Evolutionary conservation across 768 basidiomycete genomes (phyloP), one percentile per base, ranked within the genome.

Genomic region (Suillus paluster): DNA sequence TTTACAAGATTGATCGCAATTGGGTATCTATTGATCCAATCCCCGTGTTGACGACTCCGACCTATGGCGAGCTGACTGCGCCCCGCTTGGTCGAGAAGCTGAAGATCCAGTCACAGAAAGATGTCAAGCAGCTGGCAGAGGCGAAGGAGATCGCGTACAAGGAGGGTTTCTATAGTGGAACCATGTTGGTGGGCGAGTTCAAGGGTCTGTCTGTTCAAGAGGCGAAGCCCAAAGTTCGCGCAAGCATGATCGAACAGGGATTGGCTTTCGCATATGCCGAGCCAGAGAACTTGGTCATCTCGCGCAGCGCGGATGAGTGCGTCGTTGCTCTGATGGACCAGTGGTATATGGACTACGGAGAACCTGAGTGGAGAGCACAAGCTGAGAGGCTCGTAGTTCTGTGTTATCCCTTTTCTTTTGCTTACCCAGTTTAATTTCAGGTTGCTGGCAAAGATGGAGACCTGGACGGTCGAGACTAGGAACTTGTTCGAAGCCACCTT

Each of bases 261-360:
- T 69, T 92, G 59, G 97, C 93, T 8, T 88, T 97, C 68, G 83
- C 92, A 61, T 99, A 99, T 73, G 95, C 96, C 11, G 97, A 99
- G 77, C 97, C 97, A 1, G 96, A 99, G 75, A 91, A 91, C 60
- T 73, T 93, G 66, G 90, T 98, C 70, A 86, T 95, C 69, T 93
- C 90, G 49, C 83, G 97, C 48, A 94, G 91, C 75, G 87, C 85
- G n/a, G 97, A 99, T 71, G 97, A 98, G 77, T 99, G 97, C 79
- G 92, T 98, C 21, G 95, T 99, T 61, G 96, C 97, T 4, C 79
- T 99, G 66, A 96, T 95, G 87, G 97, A 99, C 73, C 97, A 99
- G 77, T 99, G 97, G 96, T 99, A 99, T 76, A 78, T 99, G 75
- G 95, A 99, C 76, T 99, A 98, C 69, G 97, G 97, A 68, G 95